These are phyloP conservation scores for Colletotrichum sublineola DNA, from an alignment of 2,329 filamentous ascomycete species.

Conservation along the genomic window DNA sequence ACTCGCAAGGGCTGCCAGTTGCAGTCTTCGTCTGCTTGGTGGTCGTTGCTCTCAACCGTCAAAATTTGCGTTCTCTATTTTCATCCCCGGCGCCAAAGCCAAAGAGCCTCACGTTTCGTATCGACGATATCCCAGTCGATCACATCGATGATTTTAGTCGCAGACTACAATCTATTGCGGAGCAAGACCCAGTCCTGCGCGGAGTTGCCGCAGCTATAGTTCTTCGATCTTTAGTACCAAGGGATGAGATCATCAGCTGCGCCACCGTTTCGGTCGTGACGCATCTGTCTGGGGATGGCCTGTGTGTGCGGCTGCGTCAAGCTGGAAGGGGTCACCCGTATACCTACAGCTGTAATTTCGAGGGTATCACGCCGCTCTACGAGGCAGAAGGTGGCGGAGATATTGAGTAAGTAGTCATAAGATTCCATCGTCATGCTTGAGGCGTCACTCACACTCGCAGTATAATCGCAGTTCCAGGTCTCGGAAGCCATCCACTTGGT, in stretches of 20 bases:
- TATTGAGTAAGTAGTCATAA: slow-evolving; percentile 43
- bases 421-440: too few relatives aligned
- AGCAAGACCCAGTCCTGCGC: neutral
- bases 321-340: slow-evolving; percentile 24
- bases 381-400: slow-evolving; percentile 32
- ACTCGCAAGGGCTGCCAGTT: neutral
- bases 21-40: neutral
- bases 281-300: neutral
- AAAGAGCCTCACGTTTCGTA: neutral
- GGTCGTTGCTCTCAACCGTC: neutral
- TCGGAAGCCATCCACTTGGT: slow-evolving; percentile 48
- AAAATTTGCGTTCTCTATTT: too few relatives aligned
- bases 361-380: slow-evolving; percentile 48
- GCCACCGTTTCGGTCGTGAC: neutral
- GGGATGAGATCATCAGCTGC: neutral
- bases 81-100: too few relatives aligned
- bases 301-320: neutral
- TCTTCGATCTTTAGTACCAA: neutral
- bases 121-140: neutral
- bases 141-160: neutral
- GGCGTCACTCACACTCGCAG: slow-evolving; percentile 29
- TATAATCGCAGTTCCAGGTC: slow-evolving; percentile 48
- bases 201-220: neutral
- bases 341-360: slow-evolving; percentile 42
- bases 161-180: neutral